Percentiles rank a stretch among this genome's conserved stretches.
Evolutionary conservation across 352 stramenopile species (phyloP).

Genomic region (Phytophthora melonis): DNA sequence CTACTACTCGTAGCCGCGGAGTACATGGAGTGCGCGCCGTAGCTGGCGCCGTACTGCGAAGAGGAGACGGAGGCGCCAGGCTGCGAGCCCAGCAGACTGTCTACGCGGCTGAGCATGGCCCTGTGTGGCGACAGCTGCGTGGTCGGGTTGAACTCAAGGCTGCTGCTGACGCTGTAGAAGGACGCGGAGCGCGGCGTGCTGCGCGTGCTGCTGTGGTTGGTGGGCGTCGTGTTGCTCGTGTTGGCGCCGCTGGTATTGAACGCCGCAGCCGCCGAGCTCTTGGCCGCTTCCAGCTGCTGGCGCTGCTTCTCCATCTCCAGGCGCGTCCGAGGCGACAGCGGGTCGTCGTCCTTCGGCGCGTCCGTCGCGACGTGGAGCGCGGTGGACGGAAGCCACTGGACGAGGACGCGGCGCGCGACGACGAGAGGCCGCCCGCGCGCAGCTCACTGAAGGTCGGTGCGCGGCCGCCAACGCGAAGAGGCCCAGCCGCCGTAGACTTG

Average conservation of each 20-base stretch:
- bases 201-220: slow-evolving; percentile 31
- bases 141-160: slow-evolving; percentile 17
- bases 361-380: slow-evolving; percentile 23
- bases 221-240: slow-evolving; percentile 44
- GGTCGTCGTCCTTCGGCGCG: slow-evolving; percentile 38
- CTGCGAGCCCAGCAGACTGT: slow-evolving; percentile 53
- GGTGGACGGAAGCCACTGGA: background rate
- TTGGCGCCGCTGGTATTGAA: slow-evolving; percentile 33
- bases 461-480: slow-evolving; percentile 12
- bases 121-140: slow-evolving; percentile 68
- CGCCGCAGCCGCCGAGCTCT: slow-evolving; percentile 7
- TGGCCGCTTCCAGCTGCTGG: slow-evolving; percentile 18
- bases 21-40: slow-evolving; percentile 20
- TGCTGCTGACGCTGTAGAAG: slow-evolving; percentile 35
- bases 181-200: slow-evolving; percentile 39
- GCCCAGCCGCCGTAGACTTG: slow-evolving; percentile 5
- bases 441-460: slow-evolving; percentile 41
- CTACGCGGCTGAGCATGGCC: slow-evolving; percentile 68
- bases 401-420: background rate
- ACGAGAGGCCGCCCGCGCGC: slow-evolving; percentile 20
- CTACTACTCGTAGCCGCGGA: slow-evolving; percentile 19
- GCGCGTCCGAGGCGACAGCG: slow-evolving; percentile 58
- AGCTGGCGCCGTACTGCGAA: slow-evolving; percentile 29
- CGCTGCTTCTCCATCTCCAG: slow-evolving; percentile 60
- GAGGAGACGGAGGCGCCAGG: slow-evolving; percentile 6